These are phyloP conservation scores for Acacia melanoxylon DNA, from an alignment of 306 rosid species.

Conservation along the genomic window DNA sequence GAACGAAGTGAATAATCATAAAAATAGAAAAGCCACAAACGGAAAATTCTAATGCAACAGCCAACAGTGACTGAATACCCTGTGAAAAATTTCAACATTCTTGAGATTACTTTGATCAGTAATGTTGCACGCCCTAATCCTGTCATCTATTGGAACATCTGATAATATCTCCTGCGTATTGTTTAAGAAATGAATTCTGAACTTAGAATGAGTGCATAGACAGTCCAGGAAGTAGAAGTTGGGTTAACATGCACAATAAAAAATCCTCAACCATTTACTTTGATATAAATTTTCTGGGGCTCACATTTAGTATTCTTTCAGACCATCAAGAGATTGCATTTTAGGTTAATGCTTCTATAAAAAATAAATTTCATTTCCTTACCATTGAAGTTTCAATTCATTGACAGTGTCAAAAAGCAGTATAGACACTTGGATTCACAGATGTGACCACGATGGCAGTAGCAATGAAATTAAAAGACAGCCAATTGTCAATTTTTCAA, in stretches of 20 bases:
- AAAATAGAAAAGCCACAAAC: conserved; percentile 14
- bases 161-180: conserved; percentile 79
- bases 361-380: conserved; percentile 14
- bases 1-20: conserved; percentile 18
- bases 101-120: conserved; percentile 50
- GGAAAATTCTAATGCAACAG: conserved; percentile 25
- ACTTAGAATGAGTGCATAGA: conserved; percentile 28
- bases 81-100: conserved; percentile 76
- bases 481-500: neutral
- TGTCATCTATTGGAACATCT: conserved; percentile 68
- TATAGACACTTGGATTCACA: conserved; percentile 5
- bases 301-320: conserved; percentile 18
- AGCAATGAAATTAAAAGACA: neutral
- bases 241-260: neutral
- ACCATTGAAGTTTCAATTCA: neutral
- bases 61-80: conserved; percentile 53
- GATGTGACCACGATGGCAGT: neutral
- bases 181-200: conserved; percentile 29
- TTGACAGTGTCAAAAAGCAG: neutral
- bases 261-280: conserved; percentile 19
- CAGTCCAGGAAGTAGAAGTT: neutral
- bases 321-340: conserved; percentile 22
- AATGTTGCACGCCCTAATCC: conserved; percentile 51
- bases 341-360: conserved; percentile 7
- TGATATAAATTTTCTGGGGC: neutral